Evolutionary conservation across 2,329 filamentous ascomycete species (phyloP).

Genomic region (Ophiostoma australiae): DNA sequence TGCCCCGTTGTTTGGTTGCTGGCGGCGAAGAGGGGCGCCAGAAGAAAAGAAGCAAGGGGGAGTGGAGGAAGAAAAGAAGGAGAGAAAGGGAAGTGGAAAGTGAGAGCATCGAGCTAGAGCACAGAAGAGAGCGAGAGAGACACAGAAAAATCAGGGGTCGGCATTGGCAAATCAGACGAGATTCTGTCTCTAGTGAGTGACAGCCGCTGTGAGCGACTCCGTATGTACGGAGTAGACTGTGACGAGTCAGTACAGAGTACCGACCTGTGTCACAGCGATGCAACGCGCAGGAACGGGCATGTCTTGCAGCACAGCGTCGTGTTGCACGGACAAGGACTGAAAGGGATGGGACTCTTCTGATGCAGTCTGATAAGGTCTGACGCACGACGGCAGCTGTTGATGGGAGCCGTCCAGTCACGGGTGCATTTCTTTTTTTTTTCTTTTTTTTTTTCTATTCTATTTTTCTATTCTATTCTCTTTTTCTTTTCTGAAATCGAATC

Average conservation of each 20-base stretch:
- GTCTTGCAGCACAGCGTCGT: constrained; percentile 3
- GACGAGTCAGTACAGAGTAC: neutral
- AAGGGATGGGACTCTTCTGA: neutral
- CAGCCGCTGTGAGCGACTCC: neutral
- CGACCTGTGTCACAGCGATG: neutral
- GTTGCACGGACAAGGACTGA: neutral
- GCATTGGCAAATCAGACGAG: neutral
- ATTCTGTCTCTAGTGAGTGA: neutral
- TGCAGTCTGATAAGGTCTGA: neutral
- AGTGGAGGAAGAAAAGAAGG: neutral
- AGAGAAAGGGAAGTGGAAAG: neutral
- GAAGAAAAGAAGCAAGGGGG: constrained; percentile 11
- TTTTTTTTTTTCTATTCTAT: too few relatives aligned
- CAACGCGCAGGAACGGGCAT: constrained; percentile 2
- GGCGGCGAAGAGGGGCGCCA: constrained; percentile 5
- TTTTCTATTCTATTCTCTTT: neutral
- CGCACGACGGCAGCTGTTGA: too few relatives aligned
- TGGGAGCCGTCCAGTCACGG: neutral
- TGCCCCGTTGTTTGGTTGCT: constrained; percentile 5
- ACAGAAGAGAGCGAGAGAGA: neutral
- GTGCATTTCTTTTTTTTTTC: too few relatives aligned
- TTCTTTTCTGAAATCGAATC: neutral
- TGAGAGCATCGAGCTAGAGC: neutral
- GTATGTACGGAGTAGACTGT: neutral
- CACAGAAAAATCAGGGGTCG: neutral